Conservation (phyloP, 805 yeast genomes). For the Barnettozyma siamensis region DNA sequence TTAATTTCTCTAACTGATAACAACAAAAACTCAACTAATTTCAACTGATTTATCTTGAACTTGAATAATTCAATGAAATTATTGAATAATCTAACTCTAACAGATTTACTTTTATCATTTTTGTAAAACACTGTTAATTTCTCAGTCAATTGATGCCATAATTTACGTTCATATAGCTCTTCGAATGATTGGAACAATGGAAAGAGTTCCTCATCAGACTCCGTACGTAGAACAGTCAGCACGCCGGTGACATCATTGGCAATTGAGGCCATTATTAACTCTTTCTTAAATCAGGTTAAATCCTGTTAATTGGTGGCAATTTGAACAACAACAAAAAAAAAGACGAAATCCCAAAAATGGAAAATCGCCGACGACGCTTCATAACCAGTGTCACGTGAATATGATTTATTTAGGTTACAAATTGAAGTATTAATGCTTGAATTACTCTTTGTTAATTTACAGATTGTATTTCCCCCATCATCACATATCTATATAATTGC, state of each 20-base stretch:
- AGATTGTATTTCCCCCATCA: not conserved
- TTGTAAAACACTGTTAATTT: slow-evolving; percentile 56
- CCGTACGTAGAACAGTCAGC: slow-evolving; percentile 48
- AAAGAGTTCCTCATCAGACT: slow-evolving; percentile 58
- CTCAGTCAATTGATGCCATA: slow-evolving; percentile 92
- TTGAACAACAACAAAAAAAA: not conserved
- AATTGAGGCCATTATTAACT: slow-evolving; percentile 4
- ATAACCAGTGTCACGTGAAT: not conserved
- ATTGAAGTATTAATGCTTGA: not conserved
- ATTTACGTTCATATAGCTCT: slow-evolving; percentile 78
- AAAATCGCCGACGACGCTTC: not conserved
- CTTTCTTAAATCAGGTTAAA: not conserved
- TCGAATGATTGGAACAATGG: slow-evolving; percentile 65
- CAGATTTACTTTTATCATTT: slow-evolving; percentile 42
- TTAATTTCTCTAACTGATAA: slow-evolving; percentile 40
- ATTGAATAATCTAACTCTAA: slow-evolving; percentile 63
- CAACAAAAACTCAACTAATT: slow-evolving; percentile 70
- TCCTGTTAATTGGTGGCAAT: slow-evolving; percentile 8
- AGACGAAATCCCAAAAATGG: not conserved
- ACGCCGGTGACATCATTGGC: slow-evolving; percentile 22
- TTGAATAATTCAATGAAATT: slow-evolving; percentile 64
- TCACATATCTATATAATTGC: too few species aligned
- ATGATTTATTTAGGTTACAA: too few species aligned
- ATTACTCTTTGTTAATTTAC: not conserved
- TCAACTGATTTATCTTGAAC: slow-evolving; percentile 70